These are phyloP conservation scores for Catunica adiposa DNA, from an alignment of 2,329 filamentous ascomycete species.

Conservation along the genomic window DNA sequence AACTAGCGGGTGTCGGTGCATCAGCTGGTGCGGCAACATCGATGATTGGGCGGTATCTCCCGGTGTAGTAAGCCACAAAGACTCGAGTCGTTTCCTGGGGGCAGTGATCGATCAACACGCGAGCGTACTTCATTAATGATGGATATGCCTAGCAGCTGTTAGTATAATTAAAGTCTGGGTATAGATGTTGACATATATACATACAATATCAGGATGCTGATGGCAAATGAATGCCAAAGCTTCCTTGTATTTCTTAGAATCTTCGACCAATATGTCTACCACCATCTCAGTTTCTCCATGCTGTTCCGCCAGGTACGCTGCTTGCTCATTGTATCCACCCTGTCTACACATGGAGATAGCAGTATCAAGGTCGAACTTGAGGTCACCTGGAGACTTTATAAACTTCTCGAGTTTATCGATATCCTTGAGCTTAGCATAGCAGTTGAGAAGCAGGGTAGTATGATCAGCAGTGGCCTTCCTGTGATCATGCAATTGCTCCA, in stretches of 20 bases:
- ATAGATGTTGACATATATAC: constrained; percentile 23
- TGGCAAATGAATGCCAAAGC: constrained; percentile 85
- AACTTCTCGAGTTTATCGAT: constrained; percentile 92
- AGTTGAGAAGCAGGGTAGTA: constrained; percentile 85
- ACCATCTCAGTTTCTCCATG: constrained; percentile 88
- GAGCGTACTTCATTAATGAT: constrained; percentile 88
- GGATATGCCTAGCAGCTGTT: constrained; percentile 44
- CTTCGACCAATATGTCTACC: constrained; percentile 88
- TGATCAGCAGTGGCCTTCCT: constrained; percentile 88
- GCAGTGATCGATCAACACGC: constrained; percentile 76
- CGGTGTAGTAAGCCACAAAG: constrained; percentile 91
- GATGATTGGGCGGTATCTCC: constrained; percentile 58
- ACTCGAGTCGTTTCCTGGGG: constrained; percentile 66
- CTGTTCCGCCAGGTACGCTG: constrained; percentile 84
- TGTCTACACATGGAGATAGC: constrained; percentile 96
- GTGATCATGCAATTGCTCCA: constrained; percentile 91
- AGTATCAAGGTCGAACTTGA: constrained; percentile 93
- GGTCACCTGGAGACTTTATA: constrained; percentile 84
- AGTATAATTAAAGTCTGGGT: too few relatives aligned
- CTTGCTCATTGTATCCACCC: constrained; percentile 92
- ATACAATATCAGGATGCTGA: constrained; percentile 58
- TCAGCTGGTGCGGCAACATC: constrained; percentile 14
- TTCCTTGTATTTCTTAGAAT: constrained; percentile 77
- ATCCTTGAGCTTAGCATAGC: constrained; percentile 95
- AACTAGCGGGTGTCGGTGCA: constrained; percentile 12